Evolutionary conservation across 306 rosid species (phyloP).

Genomic region (Cucumis cinereus): DNA sequence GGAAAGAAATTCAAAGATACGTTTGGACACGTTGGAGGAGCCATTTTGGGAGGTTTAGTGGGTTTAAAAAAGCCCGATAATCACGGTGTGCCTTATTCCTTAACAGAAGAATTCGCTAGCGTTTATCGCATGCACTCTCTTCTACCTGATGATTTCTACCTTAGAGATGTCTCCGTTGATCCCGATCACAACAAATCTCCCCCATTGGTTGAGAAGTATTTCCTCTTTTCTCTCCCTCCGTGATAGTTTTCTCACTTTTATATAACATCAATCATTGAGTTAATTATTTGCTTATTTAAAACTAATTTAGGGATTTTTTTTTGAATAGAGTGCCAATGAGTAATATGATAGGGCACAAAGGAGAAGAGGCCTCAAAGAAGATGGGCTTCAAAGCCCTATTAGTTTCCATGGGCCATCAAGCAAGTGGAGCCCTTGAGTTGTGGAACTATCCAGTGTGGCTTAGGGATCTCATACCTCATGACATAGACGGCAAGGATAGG

Average conservation of each 20-base stretch:
- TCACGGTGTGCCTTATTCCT: slow-evolving; percentile 68
- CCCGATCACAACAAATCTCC: slow-evolving; percentile 27
- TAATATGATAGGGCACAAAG: neutral
- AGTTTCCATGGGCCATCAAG: slow-evolving; percentile 1
- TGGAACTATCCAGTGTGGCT: neutral
- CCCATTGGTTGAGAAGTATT: slow-evolving; percentile 31
- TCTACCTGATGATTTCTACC: slow-evolving; percentile 40
- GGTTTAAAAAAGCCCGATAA: slow-evolving; percentile 43
- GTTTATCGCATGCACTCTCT: slow-evolving; percentile 72
- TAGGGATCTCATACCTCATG: neutral
- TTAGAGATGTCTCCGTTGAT: slow-evolving; percentile 23
- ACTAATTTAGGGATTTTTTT: neutral
- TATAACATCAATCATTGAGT: no score
- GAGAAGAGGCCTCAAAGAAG: neutral
- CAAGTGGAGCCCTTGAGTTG: neutral
- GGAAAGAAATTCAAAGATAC: slow-evolving; percentile 61
- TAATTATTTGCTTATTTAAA: neutral
- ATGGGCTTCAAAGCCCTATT: neutral
- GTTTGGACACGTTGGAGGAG: slow-evolving; percentile 45
- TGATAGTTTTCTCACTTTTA: neutral
- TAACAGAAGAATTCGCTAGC: slow-evolving; percentile 59
- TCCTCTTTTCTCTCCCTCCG: neutral
- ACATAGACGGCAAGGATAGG: slow-evolving; percentile 4
- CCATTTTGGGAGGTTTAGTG: slow-evolving; percentile 50
- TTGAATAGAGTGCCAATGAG: neutral